Conservation (phyloP, 78 protist genomes). For the Pigoraptor vietnamica region DNA sequence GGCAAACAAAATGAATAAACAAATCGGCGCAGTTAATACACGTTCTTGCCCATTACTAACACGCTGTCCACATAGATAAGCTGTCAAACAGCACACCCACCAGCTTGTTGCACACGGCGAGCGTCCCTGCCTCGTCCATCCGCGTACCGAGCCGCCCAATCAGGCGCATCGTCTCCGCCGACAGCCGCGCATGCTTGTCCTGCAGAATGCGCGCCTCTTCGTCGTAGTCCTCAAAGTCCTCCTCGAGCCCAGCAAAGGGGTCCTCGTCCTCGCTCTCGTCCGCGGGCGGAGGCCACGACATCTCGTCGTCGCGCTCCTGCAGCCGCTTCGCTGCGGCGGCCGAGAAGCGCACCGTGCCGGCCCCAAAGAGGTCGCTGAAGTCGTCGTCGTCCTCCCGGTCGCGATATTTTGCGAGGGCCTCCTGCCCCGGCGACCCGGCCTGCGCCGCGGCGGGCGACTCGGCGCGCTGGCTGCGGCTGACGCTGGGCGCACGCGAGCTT, state of each 20-base stretch:
- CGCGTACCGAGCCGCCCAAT: constrained; percentile 37
- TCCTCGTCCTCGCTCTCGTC: constrained; percentile 60
- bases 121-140: constrained; percentile 7
- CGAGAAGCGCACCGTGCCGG: not conserved
- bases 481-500: not conserved
- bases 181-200: constrained; percentile 52
- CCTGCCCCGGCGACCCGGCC: not conserved
- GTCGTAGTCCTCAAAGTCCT: constrained; percentile 35
- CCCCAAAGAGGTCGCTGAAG: constrained; percentile 39
- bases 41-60: too few species aligned
- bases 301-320: too few species aligned
- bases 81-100: not conserved
- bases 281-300: too few species aligned
- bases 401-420: not conserved
- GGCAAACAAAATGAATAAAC: not conserved
- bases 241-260: constrained; percentile 30
- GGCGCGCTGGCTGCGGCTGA: not conserved
- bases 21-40: not conserved
- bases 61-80: not conserved
- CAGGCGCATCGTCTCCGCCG: constrained; percentile 42
- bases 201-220: constrained; percentile 31
- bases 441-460: not conserved
- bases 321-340: not conserved
- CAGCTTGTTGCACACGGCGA: constrained; percentile 5
- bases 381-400: constrained; percentile 41